Evolutionary conservation across 441 rosid species (phyloP).

Genomic region (Monsonia emarginata): DNA sequence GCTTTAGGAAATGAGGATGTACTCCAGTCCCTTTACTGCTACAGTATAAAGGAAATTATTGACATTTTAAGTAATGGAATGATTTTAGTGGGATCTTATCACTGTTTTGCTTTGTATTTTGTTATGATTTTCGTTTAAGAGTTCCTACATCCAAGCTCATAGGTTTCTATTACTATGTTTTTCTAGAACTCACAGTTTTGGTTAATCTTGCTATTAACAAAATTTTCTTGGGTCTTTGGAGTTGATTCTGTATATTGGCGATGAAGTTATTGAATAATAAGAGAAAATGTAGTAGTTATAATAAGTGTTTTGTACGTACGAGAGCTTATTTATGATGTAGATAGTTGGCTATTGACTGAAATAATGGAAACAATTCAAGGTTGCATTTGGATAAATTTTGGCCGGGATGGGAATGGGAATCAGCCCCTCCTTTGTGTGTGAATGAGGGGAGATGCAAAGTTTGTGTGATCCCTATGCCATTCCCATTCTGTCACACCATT

Average conservation of each 20-base stretch:
- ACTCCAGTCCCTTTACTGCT: neutral
- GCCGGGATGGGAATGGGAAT: no score
- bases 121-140: neutral
- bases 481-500: no score
- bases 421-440: no score
- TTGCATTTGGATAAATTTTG: no score
- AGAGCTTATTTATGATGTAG: no score
- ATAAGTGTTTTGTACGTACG: no score
- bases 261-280: neutral
- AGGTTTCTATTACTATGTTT: neutral
- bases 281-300: no score
- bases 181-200: neutral
- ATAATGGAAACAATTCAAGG: no score
- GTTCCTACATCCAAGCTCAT: neutral
- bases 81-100: neutral
- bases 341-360: no score
- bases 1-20: neutral
- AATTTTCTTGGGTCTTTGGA: neutral
- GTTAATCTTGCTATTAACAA: neutral
- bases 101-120: neutral
- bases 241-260: neutral
- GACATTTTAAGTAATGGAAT: neutral
- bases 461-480: no score
- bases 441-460: no score
- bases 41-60: neutral